phyloP scores from a whole-genome alignment of 2,329 filamentous ascomycete genomes.

The Stagonosporopsis tanaceti region DNA sequence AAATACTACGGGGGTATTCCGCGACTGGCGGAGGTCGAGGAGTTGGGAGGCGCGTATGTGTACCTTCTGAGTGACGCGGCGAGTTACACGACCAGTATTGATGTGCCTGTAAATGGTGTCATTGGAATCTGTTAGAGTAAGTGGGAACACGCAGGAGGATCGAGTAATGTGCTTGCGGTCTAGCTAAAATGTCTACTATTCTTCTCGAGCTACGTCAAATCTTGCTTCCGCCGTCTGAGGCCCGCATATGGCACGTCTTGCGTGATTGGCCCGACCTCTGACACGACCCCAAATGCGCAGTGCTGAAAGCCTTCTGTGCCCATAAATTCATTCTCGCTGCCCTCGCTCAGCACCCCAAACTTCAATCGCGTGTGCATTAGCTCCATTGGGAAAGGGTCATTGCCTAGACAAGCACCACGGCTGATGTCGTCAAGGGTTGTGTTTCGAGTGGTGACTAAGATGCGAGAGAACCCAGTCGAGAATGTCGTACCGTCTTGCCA shows the following conservation, averaged over 20 bases:
- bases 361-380: conserved; percentile 47
- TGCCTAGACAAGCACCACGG: conserved; percentile 52
- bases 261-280: conserved; percentile 34
- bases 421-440: conserved; percentile 47
- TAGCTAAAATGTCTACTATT: neutral
- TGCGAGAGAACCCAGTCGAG: conserved; percentile 45
- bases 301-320: conserved; percentile 34
- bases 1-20: conserved; percentile 67
- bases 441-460: conserved; percentile 48
- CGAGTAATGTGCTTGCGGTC: neutral
- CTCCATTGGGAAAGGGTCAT: conserved; percentile 51
- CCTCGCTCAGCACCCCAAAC: conserved; percentile 49
- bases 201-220: neutral
- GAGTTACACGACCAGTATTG: conserved; percentile 61
- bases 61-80: conserved; percentile 63
- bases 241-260: conserved; percentile 38
- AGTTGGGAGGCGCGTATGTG: conserved; percentile 65
- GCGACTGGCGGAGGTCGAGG: conserved; percentile 60
- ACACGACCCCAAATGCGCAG: conserved; percentile 44
- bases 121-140: conserved; percentile 37
- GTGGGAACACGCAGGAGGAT: neutral
- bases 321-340: conserved; percentile 34
- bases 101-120: conserved; percentile 56
- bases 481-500: conserved; percentile 47
- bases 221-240: conserved; percentile 13